Percentiles rank a stretch among this genome's conserved stretches.
Evolutionary conservation across 2,329 filamentous ascomycete species (phyloP).

Genomic region (Fusarium sp.): DNA sequence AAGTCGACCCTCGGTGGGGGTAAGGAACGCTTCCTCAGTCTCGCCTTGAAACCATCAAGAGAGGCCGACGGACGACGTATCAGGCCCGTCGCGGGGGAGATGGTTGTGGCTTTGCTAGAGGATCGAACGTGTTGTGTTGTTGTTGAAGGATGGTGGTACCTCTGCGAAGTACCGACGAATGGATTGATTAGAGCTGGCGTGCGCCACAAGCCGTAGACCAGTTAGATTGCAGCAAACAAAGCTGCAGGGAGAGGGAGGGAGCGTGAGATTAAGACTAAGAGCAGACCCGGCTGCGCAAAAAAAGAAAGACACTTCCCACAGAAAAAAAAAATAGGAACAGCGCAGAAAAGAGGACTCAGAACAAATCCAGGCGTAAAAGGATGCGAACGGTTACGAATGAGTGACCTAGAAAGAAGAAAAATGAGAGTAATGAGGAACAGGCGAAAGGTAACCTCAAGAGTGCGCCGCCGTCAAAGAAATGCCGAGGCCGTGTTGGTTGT

Average conservation of each 20-base stretch:
- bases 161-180: conserved; percentile 34
- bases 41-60: conserved; percentile 50
- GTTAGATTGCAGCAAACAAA: conserved; percentile 42
- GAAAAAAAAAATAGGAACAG: conserved; percentile 18
- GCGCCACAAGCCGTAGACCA: conserved; percentile 34
- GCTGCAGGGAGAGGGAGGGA: conserved; percentile 43
- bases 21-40: conserved; percentile 46
- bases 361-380: not conserved
- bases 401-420: conserved; percentile 17
- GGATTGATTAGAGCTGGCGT: conserved; percentile 46
- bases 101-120: conserved; percentile 29
- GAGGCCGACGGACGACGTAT: conserved; percentile 44
- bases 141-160: conserved; percentile 37
- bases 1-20: conserved; percentile 42
- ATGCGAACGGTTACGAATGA: conserved; percentile 2
- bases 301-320: conserved; percentile 34
- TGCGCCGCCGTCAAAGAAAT: conserved; percentile 30
- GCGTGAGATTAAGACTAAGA: conserved; percentile 44
- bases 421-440: conserved; percentile 24
- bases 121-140: conserved; percentile 42
- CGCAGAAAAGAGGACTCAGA: conserved; percentile 10
- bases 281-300: conserved; percentile 49
- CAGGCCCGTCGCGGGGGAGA: conserved; percentile 47
- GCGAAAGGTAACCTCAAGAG: conserved; percentile 18
- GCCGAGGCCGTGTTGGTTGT: conserved; percentile 36